Conservation (phyloP, 2,329 filamentous ascomycete genomes). For the Fusarium lyarnte region DNA sequence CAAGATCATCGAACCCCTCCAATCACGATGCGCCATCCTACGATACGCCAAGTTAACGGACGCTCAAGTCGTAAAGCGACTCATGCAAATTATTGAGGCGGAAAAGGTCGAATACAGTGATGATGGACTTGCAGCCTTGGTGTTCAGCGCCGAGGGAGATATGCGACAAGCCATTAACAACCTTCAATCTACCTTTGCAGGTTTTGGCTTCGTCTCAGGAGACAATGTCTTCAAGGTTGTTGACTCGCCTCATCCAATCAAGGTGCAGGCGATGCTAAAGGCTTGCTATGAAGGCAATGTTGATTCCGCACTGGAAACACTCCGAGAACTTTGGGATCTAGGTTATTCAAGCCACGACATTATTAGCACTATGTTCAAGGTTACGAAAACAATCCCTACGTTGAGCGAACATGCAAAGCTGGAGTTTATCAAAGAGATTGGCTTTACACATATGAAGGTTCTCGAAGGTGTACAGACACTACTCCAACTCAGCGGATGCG, state of each 20-base stretch:
- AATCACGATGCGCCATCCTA: constrained; percentile 95
- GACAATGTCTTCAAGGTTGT: constrained; percentile 99
- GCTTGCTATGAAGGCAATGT: constrained; percentile 93
- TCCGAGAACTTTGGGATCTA: constrained; percentile 92
- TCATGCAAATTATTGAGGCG: constrained; percentile 91
- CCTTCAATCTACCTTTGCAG: constrained; percentile 89
- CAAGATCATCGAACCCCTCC: constrained; percentile 99
- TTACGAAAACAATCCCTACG: constrained; percentile 93
- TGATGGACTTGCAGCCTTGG: constrained; percentile 92
- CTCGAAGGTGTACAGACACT: constrained; percentile 97
- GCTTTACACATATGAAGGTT: constrained; percentile 99
- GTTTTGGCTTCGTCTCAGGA: constrained; percentile 95
- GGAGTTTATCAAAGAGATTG: constrained; percentile 98
- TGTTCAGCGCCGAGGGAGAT: constrained; percentile 97
- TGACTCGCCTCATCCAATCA: constrained; percentile 95
- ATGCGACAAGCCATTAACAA: constrained; percentile 99
- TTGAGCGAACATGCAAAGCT: constrained; percentile 94
- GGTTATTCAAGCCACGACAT: constrained; percentile 99
- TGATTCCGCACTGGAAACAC: constrained; percentile 82
- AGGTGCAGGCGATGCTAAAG: constrained; percentile 98
- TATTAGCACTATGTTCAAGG: constrained; percentile 98
- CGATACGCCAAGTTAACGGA: constrained; percentile 94
- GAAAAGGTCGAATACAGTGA: constrained; percentile 92
- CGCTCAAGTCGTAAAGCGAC: constrained; percentile 86
- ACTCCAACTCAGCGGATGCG: constrained; percentile 90